Conservation (phyloP, 768 basidiomycete genomes). For the Paxillus ammoniavirescens region DNA sequence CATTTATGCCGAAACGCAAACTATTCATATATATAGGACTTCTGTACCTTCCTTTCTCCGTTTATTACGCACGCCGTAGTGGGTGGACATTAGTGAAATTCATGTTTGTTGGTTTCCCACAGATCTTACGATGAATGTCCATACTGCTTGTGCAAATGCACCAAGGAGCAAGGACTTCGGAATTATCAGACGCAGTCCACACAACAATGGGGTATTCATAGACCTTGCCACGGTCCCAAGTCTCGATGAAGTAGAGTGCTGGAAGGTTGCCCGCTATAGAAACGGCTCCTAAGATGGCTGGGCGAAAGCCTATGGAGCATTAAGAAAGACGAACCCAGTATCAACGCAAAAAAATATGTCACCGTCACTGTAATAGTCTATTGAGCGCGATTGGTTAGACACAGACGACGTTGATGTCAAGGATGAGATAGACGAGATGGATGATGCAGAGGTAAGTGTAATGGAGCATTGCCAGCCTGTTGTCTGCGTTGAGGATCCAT, state of each 20-base stretch:
- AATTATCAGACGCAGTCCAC: neutral
- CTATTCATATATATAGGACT: constrained; percentile 46
- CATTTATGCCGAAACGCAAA: neutral
- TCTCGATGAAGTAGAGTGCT: constrained; percentile 66
- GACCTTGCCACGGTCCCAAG: constrained; percentile 70
- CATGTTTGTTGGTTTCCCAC: neutral
- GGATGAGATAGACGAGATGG: neutral
- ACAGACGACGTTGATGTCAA: neutral
- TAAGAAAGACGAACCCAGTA: constrained; percentile 39
- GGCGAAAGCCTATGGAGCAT: constrained; percentile 47
- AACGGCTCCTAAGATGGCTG: constrained; percentile 66
- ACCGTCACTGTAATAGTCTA: constrained; percentile 79
- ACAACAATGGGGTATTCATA: constrained; percentile 3
- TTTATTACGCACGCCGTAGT: constrained; percentile 66
- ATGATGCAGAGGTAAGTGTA: constrained; percentile 2
- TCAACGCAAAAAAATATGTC: constrained; percentile 80
- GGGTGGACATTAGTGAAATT: constrained; percentile 17
- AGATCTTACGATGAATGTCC: constrained; percentile 55
- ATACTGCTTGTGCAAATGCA: constrained; percentile 55
- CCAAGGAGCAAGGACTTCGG: constrained; percentile 65
- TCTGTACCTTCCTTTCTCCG: constrained; percentile 64
- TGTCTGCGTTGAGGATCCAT: constrained; percentile 26
- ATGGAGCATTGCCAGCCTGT: constrained; percentile 9
- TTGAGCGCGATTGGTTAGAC: constrained; percentile 14
- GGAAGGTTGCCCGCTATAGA: constrained; percentile 73